A percentile compares a stretch with the other conserved stretches of the same genome.
These are phyloP conservation scores for Candida pseudocylindracea DNA, from an alignment of 1,139 yeast genomes.

Conservation along the genomic window DNA sequence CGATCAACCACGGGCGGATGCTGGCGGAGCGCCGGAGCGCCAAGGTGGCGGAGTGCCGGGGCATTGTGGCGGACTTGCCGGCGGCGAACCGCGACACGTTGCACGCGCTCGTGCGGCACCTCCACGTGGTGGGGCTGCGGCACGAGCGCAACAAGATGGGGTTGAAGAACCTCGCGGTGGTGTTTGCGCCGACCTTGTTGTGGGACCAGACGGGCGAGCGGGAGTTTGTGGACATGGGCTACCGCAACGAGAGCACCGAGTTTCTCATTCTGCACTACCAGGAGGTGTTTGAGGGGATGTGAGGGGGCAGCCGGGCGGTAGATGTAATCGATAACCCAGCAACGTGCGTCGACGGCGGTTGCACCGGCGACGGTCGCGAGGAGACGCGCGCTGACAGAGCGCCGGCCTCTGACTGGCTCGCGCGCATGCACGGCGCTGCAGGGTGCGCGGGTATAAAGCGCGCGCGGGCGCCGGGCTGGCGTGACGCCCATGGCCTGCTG, in stretches of 20 bases:
- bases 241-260: conserved; percentile 63
- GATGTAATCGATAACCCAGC: too few relatives aligned
- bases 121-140: conserved; percentile 28
- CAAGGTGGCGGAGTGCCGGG: conserved; percentile 9
- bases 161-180: conserved; percentile 63
- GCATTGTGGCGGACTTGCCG: conserved; percentile 24
- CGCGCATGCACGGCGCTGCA: too few relatives aligned
- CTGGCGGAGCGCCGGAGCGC: conserved; percentile 11
- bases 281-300: conserved; percentile 13
- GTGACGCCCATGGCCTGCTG: too few relatives aligned
- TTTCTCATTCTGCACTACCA: conserved; percentile 37
- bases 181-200: conserved; percentile 86
- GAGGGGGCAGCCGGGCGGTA: too few relatives aligned
- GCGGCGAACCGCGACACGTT: conserved; percentile 42
- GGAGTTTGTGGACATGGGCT: conserved; percentile 73
- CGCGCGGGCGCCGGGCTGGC: too few relatives aligned
- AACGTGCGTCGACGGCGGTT: not conserved
- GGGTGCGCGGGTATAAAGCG: too few relatives aligned
- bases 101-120: conserved; percentile 34
- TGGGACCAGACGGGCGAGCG: conserved; percentile 64
- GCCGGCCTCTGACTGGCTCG: too few relatives aligned
- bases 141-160: conserved; percentile 51
- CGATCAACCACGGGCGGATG: conserved; percentile 5
- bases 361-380: too few relatives aligned
- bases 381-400: too few relatives aligned